Evolutionary conservation across 2,329 filamentous ascomycete species (phyloP).

Genomic region (Penicillium freii): DNA sequence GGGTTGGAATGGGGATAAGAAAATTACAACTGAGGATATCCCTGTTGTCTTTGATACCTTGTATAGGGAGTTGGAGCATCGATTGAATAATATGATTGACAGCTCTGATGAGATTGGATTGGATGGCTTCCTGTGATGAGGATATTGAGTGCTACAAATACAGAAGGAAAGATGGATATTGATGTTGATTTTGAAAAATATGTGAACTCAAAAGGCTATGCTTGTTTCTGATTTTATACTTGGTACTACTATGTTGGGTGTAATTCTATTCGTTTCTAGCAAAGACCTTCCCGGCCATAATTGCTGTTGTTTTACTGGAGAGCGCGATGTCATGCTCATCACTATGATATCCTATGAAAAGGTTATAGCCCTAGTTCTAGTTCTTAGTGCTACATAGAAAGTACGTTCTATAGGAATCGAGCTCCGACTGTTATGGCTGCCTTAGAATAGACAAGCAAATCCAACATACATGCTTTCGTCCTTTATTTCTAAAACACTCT

Average conservation of each 20-base stretch:
- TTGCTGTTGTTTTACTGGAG: background rate
- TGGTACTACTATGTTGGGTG: background rate
- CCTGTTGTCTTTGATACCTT: conserved; percentile 20
- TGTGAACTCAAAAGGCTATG: background rate
- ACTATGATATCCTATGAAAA: too few species aligned
- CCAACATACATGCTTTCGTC: background rate
- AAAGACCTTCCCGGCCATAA: background rate
- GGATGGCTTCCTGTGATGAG: background rate
- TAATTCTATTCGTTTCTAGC: background rate
- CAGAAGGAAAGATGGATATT: background rate
- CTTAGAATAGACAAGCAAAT: background rate
- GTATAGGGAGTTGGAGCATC: conserved; percentile 16
- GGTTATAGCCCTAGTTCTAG: too few species aligned
- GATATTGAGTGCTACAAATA: background rate
- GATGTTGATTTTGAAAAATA: background rate
- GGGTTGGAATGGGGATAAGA: conserved; percentile 11
- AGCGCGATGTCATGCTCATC: background rate
- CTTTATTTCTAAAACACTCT: background rate
- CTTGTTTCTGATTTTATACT: background rate
- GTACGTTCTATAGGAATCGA: too few species aligned
- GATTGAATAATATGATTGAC: conserved; percentile 23
- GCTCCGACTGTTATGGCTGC: too few species aligned
- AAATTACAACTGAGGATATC: conserved; percentile 18
- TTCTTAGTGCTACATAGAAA: too few species aligned
- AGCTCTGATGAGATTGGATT: conserved; percentile 33